Percentiles rank a stretch among this genome's conserved stretches.
These are phyloP conservation scores for Aspergillus tanneri DNA, from an alignment of 2,329 filamentous ascomycete genomes.

Conservation along the genomic window DNA sequence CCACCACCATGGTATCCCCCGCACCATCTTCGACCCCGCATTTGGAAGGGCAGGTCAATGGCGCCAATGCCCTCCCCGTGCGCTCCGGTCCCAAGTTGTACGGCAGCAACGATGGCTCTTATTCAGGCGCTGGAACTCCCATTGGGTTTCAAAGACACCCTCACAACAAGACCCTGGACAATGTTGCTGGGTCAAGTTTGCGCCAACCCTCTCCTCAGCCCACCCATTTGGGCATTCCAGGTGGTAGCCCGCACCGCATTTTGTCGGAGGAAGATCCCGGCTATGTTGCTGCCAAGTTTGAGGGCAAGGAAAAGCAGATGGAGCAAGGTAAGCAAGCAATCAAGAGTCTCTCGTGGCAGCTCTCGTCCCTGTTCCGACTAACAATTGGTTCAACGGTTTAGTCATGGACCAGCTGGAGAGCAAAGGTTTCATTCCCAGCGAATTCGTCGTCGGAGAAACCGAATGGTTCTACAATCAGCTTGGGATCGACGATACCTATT, in stretches of 20 bases:
- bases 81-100: constrained; percentile 34
- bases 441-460: constrained; percentile 81
- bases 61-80: constrained; percentile 26
- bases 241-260: constrained; percentile 61
- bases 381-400: constrained; percentile 32
- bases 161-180: constrained; percentile 60
- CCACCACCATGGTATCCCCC: constrained; percentile 32
- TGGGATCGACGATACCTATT: constrained; percentile 98
- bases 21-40: constrained; percentile 26
- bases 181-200: constrained; percentile 52
- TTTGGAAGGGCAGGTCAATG: constrained; percentile 29
- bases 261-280: constrained; percentile 87
- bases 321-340: constrained; percentile 61
- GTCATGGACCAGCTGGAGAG: constrained; percentile 78
- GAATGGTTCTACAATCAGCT: constrained; percentile 97
- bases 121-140: constrained; percentile 41
- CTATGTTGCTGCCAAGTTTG: constrained; percentile 91
- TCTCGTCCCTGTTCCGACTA: not conserved
- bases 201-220: constrained; percentile 83
- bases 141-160: constrained; percentile 44
- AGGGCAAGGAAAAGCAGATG: constrained; percentile 91
- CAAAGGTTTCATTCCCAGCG: constrained; percentile 80
- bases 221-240: constrained; percentile 75
- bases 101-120: constrained; percentile 32
- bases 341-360: constrained; percentile 11